Conservation (phyloP, 371 early-diverging fungal genomes). For the Batkoa obscura region DNA sequence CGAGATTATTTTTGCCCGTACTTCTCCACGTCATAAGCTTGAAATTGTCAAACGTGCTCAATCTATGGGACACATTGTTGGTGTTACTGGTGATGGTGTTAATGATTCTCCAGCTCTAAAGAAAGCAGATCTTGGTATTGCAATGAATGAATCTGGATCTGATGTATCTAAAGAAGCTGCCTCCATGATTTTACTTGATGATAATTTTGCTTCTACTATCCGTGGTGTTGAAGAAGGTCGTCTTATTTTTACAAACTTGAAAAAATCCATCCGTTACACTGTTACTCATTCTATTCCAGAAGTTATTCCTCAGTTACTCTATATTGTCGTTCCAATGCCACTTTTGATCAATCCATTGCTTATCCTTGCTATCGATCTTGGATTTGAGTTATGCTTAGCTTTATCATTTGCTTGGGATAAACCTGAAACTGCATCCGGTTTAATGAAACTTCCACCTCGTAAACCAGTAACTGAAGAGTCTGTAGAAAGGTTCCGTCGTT, state of each 20-base stretch:
- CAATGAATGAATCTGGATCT: conserved; percentile 86
- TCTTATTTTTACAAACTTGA: conserved; percentile 83
- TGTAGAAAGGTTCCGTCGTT: conserved; percentile 38
- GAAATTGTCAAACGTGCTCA: conserved; percentile 72
- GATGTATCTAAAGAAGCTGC: conserved; percentile 98
- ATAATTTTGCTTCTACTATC: conserved; percentile 12
- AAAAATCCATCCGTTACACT: conserved; percentile 84
- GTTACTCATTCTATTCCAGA: conserved; percentile 78
- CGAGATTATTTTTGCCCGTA: conserved; percentile 83
- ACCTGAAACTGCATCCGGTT: conserved; percentile 48
- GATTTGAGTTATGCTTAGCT: conserved; percentile 76
- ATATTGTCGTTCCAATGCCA: conserved; percentile 76
- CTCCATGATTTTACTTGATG: conserved; percentile 88
- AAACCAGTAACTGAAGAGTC: conserved; percentile 64
- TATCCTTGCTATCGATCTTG: conserved; percentile 81
- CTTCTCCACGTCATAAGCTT: conserved; percentile 78
- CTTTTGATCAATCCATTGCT: conserved; percentile 60
- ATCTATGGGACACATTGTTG: conserved; percentile 70
- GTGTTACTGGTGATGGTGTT: conserved; percentile 87
- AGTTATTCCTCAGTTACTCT: conserved; percentile 62
- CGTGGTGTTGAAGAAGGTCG: conserved; percentile 56
- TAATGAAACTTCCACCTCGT: conserved; percentile 81
- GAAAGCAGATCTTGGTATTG: conserved; percentile 92
- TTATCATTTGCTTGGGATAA: conserved; percentile 85
- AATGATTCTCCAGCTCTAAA: conserved; percentile 85